Evolutionary conservation across 2,329 filamentous ascomycete species (phyloP), one percentile per base, ranked within the genome.

Genomic region (Pezicula carpinea): DNA sequence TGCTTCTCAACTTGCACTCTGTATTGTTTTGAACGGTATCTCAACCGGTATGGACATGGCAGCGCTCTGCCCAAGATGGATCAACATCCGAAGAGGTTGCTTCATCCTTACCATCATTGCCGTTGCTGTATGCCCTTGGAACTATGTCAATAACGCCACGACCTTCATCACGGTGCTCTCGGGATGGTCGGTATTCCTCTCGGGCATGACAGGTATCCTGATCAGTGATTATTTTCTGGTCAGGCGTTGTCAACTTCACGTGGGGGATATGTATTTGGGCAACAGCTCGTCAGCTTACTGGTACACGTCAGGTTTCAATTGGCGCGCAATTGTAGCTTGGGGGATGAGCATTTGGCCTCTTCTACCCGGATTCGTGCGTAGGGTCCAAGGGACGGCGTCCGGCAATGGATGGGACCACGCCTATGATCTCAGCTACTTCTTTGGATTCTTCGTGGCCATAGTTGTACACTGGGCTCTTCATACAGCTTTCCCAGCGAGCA

Each of bases 1-100:
- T 21, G 59, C 60, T 14, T 62, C 60, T 15, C 64, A 67, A 49
- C 54, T 68, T 45, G 59, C 63, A 13, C 52, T 66, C 41, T 55
- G 60, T 45, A 54, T 55, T 42, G 54, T 58, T 31, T 48, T 57
- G 10, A 58, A 61, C 17, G 51, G 48, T 2, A 53, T 60, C 17
- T 56, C 53, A 11, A 60, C 67, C 2, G 73, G 73, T 1, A 74
- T 76, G 63, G 74, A 77, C 49, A 62, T 75, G 53, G 69, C 72
- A 2, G 69, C 67, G 1, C 61, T 74, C 0, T 67, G 66, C 15
- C 73, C 73, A 0, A 63, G 63, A 34, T 75, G 66, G 53, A 68
- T 76, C 57, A 75, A 73, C 51, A 75, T 76, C 42, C 61, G 71
- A 15, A 64, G 73, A 6, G 74, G 73, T 4, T 66, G 66, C 11